These are phyloP conservation scores for Hypocrella siamensis DNA, from an alignment of 2,329 filamentous ascomycete species.

Conservation along the genomic window DNA sequence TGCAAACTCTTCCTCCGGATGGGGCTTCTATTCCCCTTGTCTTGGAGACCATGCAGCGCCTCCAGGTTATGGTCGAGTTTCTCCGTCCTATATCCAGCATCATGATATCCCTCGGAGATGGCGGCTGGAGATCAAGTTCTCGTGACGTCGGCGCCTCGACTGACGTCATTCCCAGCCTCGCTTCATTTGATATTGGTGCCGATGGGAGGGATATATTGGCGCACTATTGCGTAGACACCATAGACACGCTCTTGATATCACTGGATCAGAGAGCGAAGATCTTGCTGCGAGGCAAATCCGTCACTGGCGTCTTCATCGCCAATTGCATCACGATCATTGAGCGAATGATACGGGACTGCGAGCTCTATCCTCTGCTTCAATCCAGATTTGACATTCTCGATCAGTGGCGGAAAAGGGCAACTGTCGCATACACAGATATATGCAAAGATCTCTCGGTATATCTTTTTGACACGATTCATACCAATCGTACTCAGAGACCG, in stretches of 20 bases:
- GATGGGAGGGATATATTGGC: slow-evolving; percentile 80
- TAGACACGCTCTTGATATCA: slow-evolving; percentile 62
- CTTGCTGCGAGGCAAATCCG: slow-evolving; percentile 60
- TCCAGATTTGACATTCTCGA: slow-evolving; percentile 54
- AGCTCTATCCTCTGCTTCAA: slow-evolving; percentile 57
- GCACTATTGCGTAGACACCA: slow-evolving; percentile 78
- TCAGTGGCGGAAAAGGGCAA: slow-evolving; percentile 75
- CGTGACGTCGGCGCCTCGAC: slow-evolving; percentile 37
- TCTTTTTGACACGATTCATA: slow-evolving; percentile 84
- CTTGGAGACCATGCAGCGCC: slow-evolving; percentile 67
- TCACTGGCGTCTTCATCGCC: slow-evolving; percentile 77
- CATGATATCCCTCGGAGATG: slow-evolving; percentile 81
- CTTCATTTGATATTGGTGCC: slow-evolving; percentile 73
- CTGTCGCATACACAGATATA: slow-evolving; percentile 63
- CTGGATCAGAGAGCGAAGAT: slow-evolving; percentile 60
- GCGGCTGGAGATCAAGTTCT: slow-evolving; percentile 58
- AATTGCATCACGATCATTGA: slow-evolving; percentile 79
- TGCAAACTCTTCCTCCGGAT: slow-evolving; percentile 60
- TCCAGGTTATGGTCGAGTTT: slow-evolving; percentile 79
- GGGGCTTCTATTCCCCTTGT: slow-evolving; percentile 66
- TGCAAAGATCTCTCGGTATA: slow-evolving; percentile 80
- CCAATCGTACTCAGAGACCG: slow-evolving; percentile 58
- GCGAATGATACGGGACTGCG: slow-evolving; percentile 67
- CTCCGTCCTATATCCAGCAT: slow-evolving; percentile 75
- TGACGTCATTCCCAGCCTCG: slow-evolving; percentile 53